phyloP scores from a whole-genome alignment of 257 asterid genomes.

The Solanum ossicruentum region DNA sequence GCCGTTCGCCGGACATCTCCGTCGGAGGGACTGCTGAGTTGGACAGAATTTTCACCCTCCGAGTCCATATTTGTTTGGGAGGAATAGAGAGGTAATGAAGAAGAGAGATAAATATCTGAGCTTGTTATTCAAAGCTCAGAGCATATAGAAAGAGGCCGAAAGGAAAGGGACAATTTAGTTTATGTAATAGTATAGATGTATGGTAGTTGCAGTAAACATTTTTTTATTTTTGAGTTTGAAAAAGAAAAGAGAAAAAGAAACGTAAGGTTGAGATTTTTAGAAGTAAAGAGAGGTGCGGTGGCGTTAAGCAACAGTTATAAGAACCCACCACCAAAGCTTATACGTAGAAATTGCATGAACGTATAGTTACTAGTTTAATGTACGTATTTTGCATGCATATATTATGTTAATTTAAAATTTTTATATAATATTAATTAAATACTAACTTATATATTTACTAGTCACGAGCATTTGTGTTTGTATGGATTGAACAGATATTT shows the following conservation, averaged over 20 bases:
- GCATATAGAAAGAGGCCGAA: not conserved
- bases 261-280: conserved; percentile 24
- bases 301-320: conserved; percentile 42
- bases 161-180: not conserved
- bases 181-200: not conserved
- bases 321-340: not conserved
- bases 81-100: not conserved
- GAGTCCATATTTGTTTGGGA: not conserved
- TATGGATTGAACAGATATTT: too few relatives aligned
- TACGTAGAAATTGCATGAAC: not conserved
- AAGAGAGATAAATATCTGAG: not conserved
- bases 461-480: too few relatives aligned
- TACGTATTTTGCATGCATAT: too few relatives aligned
- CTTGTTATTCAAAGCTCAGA: not conserved
- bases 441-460: too few relatives aligned
- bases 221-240: not conserved
- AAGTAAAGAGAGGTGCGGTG: conserved; percentile 21
- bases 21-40: conserved; percentile 2
- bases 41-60: not conserved
- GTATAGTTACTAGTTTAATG: too few relatives aligned
- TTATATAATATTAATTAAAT: too few relatives aligned
- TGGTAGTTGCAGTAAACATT: not conserved
- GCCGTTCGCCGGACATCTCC: conserved; percentile 15
- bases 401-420: too few relatives aligned
- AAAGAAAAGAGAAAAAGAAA: conserved; percentile 8